Percentiles rank a stretch among this genome's conserved stretches.
phyloP scores from a whole-genome alignment of 1,139 yeast genomes.

The Blastobotrys niveus region DNA sequence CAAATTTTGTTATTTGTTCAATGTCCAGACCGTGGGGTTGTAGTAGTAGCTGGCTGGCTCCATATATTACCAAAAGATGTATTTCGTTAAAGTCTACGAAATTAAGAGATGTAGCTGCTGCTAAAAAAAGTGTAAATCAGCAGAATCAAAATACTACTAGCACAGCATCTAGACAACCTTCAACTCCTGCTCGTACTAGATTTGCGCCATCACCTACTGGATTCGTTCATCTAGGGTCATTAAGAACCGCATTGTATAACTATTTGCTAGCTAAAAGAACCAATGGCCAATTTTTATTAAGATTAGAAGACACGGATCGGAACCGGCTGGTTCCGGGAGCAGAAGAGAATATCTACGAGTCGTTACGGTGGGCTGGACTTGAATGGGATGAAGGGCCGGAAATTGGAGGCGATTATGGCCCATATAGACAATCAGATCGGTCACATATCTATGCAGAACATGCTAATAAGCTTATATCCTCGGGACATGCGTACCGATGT shows the following conservation, averaged over 20 bases:
- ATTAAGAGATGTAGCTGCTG: constrained; percentile 8
- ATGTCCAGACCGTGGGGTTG: background rate
- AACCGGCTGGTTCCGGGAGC: constrained; percentile 74
- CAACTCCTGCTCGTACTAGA: constrained; percentile 70
- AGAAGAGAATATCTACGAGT: constrained; percentile 69
- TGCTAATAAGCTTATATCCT: constrained; percentile 48
- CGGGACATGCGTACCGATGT: constrained; percentile 79
- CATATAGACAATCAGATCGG: constrained; percentile 82
- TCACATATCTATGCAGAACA: constrained; percentile 55
- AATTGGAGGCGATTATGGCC: constrained; percentile 62
- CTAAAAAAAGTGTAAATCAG: background rate
- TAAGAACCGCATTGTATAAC: constrained; percentile 89
- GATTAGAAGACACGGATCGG: constrained; percentile 90
- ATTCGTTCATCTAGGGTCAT: constrained; percentile 79
- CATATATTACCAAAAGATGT: background rate
- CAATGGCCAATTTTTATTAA: constrained; percentile 69
- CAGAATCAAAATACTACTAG: background rate
- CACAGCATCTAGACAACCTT: constrained; percentile 9
- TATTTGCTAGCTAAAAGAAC: constrained; percentile 75
- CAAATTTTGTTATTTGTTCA: too few species aligned
- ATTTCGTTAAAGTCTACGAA: constrained; percentile 9
- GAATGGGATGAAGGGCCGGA: constrained; percentile 76
- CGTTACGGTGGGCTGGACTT: constrained; percentile 73
- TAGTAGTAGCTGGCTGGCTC: too few species aligned
- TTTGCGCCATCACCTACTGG: constrained; percentile 99